These are phyloP conservation scores for Chlorella sorokiniana DNA, from an alignment of 139 green algal species.

Conservation along the genomic window DNA sequence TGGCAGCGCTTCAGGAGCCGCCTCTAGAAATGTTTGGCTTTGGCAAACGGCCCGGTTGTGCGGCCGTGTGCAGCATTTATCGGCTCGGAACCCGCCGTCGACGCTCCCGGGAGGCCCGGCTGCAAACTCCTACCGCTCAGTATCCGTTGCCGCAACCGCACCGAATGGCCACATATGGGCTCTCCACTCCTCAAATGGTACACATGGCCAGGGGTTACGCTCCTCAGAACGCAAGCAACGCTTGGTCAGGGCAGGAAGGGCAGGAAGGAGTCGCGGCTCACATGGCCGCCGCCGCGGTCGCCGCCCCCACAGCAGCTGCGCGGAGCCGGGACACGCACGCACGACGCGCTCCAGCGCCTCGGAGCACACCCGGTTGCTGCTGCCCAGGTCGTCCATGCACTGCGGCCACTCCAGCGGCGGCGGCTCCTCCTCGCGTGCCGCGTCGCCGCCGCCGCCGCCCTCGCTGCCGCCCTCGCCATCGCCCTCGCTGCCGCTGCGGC, in stretches of 20 bases:
- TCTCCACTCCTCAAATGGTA: no score
- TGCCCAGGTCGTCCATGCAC: constrained; percentile 48
- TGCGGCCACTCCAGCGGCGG: constrained; percentile 28
- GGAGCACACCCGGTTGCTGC: constrained; percentile 43
- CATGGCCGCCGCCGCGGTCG: background rate
- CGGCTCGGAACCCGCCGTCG: no score
- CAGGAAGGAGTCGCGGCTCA: constrained; percentile 1
- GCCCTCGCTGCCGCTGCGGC: background rate
- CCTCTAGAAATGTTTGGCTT: no score
- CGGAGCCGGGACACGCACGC: background rate
- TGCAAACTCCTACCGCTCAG: no score
- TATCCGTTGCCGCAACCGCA: no score
- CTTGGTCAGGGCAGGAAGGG: constrained; percentile 34
- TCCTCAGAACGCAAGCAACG: no score
- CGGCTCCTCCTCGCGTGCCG: background rate
- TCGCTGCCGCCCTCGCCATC: background rate
- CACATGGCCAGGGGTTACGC: no score
- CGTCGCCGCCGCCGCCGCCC: background rate
- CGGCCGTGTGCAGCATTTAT: no score
- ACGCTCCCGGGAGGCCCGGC: no score
- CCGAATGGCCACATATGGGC: no score
- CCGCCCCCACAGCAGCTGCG: constrained; percentile 27
- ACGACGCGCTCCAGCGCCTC: constrained; percentile 37
- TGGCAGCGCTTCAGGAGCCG: no score
- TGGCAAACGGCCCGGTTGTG: no score